These are phyloP conservation scores for Magnusiomyces suaveolens DNA, from an alignment of 1,139 yeast species.

Conservation along the genomic window DNA sequence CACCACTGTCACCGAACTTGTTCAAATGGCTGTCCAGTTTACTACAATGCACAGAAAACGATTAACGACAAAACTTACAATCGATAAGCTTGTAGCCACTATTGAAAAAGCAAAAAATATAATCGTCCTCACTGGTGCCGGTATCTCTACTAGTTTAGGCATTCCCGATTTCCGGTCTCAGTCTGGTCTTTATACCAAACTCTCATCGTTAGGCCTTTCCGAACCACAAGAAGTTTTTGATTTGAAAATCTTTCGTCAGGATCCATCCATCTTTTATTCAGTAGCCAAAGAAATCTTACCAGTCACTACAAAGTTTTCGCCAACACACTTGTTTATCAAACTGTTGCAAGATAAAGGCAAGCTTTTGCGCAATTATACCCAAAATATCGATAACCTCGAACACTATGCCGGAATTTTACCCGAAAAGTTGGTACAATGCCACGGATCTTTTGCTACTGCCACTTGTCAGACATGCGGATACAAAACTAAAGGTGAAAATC, in stretches of 20 bases:
- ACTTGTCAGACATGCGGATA: constrained; percentile 74
- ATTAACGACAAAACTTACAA: constrained; percentile 32
- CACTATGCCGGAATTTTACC: constrained; percentile 65
- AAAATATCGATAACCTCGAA: constrained; percentile 88
- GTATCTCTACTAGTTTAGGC: constrained; percentile 85
- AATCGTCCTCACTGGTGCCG: constrained; percentile 88
- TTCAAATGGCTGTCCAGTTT: constrained; percentile 17
- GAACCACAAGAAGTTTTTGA: constrained; percentile 97
- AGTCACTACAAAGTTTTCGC: constrained; percentile 53
- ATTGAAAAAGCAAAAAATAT: constrained; percentile 51
- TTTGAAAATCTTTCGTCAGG: constrained; percentile 57
- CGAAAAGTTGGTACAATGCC: constrained; percentile 80
- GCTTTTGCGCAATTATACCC: constrained; percentile 81
- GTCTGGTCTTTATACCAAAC: constrained; percentile 64
- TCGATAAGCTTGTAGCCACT: constrained; percentile 51
- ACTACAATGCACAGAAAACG: constrained; percentile 25
- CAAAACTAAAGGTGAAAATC: constrained; percentile 55
- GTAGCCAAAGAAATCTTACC: constrained; percentile 86
- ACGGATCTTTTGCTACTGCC: constrained; percentile 91
- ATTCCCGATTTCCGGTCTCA: constrained; percentile 93
- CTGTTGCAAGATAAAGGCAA: constrained; percentile 69
- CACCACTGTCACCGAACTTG: constrained; percentile 9
- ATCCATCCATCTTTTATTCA: constrained; percentile 76
- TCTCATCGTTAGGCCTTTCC: constrained; percentile 58
- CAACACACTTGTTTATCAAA: constrained; percentile 76